Percentiles rank a stretch among this genome's conserved stretches.
These are phyloP conservation scores for Penicillium freii DNA, from an alignment of 2,329 filamentous ascomycete species.

Conservation along the genomic window DNA sequence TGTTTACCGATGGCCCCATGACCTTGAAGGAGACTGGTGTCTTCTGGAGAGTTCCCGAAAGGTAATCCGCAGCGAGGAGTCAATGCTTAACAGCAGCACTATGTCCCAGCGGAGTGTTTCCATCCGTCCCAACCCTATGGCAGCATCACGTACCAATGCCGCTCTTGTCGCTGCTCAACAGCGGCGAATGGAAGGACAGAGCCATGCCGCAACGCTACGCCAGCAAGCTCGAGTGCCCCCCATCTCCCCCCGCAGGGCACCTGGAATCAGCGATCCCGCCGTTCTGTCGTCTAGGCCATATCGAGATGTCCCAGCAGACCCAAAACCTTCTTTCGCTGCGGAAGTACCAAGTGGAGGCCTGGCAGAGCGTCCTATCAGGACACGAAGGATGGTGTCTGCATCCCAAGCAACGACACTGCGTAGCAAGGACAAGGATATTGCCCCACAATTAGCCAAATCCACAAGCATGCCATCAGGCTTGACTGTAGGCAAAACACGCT, in stretches of 20 bases:
- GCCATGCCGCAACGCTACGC: conserved; percentile 48
- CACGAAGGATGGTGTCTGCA: conserved; percentile 35
- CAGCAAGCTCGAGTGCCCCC: conserved; percentile 44
- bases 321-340: conserved; percentile 8
- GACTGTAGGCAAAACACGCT: conserved; percentile 43
- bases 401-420: conserved; percentile 37
- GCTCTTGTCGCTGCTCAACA: conserved; percentile 43
- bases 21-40: conserved; percentile 44
- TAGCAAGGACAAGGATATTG: conserved; percentile 29
- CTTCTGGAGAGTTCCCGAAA: conserved; percentile 22
- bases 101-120: conserved; percentile 30
- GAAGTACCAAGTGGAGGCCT: conserved; percentile 33
- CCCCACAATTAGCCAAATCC: conserved; percentile 31
- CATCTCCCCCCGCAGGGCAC: conserved; percentile 29
- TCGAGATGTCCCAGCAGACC: conserved; percentile 17
- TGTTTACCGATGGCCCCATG: conserved; percentile 47
- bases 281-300: conserved; percentile 15
- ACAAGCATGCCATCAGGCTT: conserved; percentile 34
- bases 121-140: conserved; percentile 28
- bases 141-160: conserved; percentile 38
- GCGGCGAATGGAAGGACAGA: conserved; percentile 42
- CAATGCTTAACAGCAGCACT: conserved; percentile 28
- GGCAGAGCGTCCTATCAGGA: conserved; percentile 41
- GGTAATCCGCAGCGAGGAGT: conserved; percentile 24
- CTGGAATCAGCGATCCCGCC: conserved; percentile 27